Conservation (phyloP, 306 rosid species). For the Prunus fruticosa region DNA sequence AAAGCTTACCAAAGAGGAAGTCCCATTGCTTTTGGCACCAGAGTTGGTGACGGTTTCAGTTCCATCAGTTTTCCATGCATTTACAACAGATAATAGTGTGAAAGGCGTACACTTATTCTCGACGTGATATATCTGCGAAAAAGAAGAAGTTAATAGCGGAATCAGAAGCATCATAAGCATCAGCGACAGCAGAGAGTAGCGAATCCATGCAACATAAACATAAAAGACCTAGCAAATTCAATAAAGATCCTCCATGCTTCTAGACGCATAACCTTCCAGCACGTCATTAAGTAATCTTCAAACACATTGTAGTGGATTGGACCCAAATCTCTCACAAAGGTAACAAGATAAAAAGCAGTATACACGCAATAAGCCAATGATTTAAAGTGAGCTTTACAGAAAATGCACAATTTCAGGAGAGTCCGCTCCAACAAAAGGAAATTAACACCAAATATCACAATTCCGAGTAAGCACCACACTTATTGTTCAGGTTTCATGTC, state of each 20-base stretch:
- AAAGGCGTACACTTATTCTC: conserved; percentile 51
- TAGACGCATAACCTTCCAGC: neutral
- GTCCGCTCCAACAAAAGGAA: neutral
- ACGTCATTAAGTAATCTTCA: neutral
- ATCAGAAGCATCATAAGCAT: conserved; percentile 5
- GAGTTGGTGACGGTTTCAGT: conserved; percentile 38
- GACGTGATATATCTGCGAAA: conserved; percentile 66
- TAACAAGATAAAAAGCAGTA: neutral
- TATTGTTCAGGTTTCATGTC: neutral
- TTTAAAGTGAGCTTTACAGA: neutral
- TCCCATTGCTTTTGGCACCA: conserved; percentile 42
- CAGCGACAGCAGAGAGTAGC: conserved; percentile 4
- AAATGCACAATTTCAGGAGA: neutral
- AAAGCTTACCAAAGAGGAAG: conserved; percentile 35
- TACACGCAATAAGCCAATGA: neutral
- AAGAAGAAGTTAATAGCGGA: conserved; percentile 18
- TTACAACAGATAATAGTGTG: conserved; percentile 48
- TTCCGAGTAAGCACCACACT: neutral
- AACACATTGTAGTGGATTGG: neutral
- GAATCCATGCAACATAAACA: neutral
- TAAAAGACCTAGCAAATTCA: neutral
- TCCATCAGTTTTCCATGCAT: conserved; percentile 50
- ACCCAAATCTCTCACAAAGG: neutral
- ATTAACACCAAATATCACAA: neutral
- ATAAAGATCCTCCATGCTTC: neutral